These are phyloP conservation scores for Saksenaea oblongispora DNA, from an alignment of 371 early-diverging fungal genomes.

Conservation along the genomic window DNA sequence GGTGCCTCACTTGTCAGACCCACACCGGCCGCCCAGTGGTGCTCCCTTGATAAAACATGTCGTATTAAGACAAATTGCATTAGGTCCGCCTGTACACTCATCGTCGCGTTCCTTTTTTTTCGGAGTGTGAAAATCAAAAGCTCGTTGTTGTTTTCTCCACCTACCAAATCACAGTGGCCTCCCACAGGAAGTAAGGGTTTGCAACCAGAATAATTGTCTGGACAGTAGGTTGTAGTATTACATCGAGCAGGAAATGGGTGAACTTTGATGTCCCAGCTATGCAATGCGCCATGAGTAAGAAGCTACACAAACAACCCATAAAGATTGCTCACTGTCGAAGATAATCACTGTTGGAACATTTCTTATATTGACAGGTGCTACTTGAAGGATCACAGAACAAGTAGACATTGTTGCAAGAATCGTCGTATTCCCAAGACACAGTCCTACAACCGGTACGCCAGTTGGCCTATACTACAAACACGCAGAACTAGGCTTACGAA, in stretches of 20 bases:
- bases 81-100: slow-evolving; percentile 35
- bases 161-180: slow-evolving; percentile 35
- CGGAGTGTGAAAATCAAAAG: neutral
- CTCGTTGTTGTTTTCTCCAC: neutral
- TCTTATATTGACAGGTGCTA: slow-evolving; percentile 42
- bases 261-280: slow-evolving; percentile 33
- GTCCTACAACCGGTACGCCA: slow-evolving; percentile 2
- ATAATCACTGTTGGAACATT: slow-evolving; percentile 46
- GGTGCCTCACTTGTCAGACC: slow-evolving; percentile 40
- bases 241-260: slow-evolving; percentile 39
- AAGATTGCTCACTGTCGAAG: slow-evolving; percentile 31
- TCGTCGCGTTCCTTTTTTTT: slow-evolving; percentile 42
- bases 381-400: slow-evolving; percentile 33
- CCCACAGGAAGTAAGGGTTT: slow-evolving; percentile 22
- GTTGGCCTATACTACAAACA: neutral
- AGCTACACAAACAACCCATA: neutral
- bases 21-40: slow-evolving; percentile 45
- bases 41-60: slow-evolving; percentile 44
- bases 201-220: slow-evolving; percentile 42
- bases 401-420: slow-evolving; percentile 43
- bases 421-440: slow-evolving; percentile 38
- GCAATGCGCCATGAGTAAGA: neutral
- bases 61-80: slow-evolving; percentile 44
- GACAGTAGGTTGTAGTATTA: slow-evolving; percentile 30
- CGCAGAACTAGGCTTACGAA: neutral